phyloP scores from a whole-genome alignment of 2,329 filamentous ascomycete genomes.

The Aspergillus sergii region DNA sequence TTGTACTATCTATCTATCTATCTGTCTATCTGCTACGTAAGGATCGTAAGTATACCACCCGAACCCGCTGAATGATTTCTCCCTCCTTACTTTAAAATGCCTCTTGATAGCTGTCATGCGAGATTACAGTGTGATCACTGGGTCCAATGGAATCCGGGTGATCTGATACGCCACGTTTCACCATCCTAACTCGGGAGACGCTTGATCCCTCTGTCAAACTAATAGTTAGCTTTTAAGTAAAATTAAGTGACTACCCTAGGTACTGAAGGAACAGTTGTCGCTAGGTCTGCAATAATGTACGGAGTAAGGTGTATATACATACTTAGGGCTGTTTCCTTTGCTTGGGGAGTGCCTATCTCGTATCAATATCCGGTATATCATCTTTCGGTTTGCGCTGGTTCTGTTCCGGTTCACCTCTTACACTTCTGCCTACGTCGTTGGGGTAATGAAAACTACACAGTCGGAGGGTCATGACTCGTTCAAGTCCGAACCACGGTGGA shows the following conservation, averaged over 20 bases:
- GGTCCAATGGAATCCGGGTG: slow-evolving; percentile 12
- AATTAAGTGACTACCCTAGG: slow-evolving; percentile 7
- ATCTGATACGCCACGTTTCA: slow-evolving; percentile 31
- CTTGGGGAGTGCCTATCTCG: neutral
- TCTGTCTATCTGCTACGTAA: neutral
- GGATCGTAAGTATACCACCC: neutral
- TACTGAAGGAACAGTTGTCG: neutral
- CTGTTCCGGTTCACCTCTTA: neutral
- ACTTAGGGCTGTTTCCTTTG: neutral
- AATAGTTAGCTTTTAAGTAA: slow-evolving; percentile 3
- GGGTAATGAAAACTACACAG: neutral
- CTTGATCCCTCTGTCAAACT: neutral
- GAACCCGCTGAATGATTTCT: neutral
- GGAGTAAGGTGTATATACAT: neutral
- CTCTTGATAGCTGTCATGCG: slow-evolving; percentile 14
- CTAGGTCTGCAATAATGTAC: neutral
- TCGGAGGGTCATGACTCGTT: neutral
- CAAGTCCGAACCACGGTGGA: neutral
- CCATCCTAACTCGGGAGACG: slow-evolving; percentile 8
- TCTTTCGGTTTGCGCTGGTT: neutral
- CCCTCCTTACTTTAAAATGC: neutral
- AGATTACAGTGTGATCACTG: slow-evolving; percentile 25
- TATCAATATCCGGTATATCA: neutral
- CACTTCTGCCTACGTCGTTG: neutral
- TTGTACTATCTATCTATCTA: slow-evolving; percentile 8